Evolutionary conservation across 2,329 filamentous ascomycete genomes (phyloP), one percentile per base, ranked within the genome.

Genomic region (Colletotrichum sp.): DNA sequence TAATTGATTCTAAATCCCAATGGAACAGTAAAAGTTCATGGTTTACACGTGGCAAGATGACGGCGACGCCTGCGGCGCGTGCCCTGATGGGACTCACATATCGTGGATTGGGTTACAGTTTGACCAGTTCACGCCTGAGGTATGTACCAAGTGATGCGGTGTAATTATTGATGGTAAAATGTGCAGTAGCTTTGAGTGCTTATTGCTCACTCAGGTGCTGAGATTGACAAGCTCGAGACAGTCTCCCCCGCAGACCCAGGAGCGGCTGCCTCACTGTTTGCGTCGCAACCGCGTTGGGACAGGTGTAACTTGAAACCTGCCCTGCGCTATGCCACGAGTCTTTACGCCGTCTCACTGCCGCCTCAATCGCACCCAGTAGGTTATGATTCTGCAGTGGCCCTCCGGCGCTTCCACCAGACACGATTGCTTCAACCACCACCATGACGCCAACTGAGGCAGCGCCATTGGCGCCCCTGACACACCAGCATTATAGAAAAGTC

Each of bases 281-380:
- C 55, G 70, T 36, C 14, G 58, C 30, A 63, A 55, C 26, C 14
- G 18, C 18, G n/a, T 18, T 36, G 12, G 26, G 14, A 65, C 13
- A 59, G 10, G 69, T 61, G 38, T 7, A 38, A 75, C 73, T 26
- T 18, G 2, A n/a, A 59, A 30, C 34, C 34, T 34, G 62, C 48
- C 28, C 36, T 64, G 48, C 58, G 12, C 18, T 55, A 68, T 69
- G 63, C 73, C 73, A 73, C 63, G 73, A 75, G 69, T 73, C 32
- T 52, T 26, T 59, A 30, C 48, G 21, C 48, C 58, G 48, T 73
- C 26, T 69, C 56, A 73, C 58, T 64, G 38, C 28, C 64, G 64
- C 52, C 26, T 43, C 7, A 26, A 68, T 36, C 34, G 14, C 43
- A 14, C 55, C 16, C 16, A 28, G 55, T 24, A 30, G 21, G 26